Base-by-base conservation (phyloP, 202 grass and related monocot species). In the Brachypodium distachyon region DNA sequence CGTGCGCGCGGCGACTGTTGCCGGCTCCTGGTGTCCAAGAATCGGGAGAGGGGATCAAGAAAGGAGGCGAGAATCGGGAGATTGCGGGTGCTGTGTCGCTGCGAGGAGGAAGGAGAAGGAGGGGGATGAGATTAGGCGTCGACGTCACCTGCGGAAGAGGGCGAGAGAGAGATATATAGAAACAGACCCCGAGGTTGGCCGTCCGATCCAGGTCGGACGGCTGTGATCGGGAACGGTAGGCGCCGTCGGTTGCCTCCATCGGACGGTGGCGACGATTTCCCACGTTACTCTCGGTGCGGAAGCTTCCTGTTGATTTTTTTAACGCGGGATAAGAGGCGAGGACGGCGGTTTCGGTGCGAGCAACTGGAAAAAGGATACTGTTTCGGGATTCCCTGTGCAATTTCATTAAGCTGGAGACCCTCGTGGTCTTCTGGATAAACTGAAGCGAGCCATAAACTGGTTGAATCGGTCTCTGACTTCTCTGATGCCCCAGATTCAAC, bases 101-200 rank as follows among this genome's bases (percentile, higher is more conserved):
- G 37, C 13, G 29, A 10, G 38, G 38, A 47, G 9, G 61, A 49
- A 31, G 46, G 8, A 23, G 61, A 16, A 0, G 25, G 32, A 41
- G 7, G 54, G 42, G 65, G 42, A 48, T 47, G 46, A 27, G 78
- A 73, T 63, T 28, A 42, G 56, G 57, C 34, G 78, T 52, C 43
- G 54, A 73, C 79, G 68, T 81, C 68, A 64, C 57, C 53, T 22
- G 46, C 56, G 57, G 68, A 73, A 21, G 68, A 42, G 53, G 9
- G 39, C 10, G n/a, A 42, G 40, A 19, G 17, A 72, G 28, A 61
- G 25, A 34, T 29, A 44, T 70, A 59, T 70, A 59, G 14, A 47
- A 12, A 10, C n/a, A 41, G 31, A 49, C 5, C 19, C 13, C 19
- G 13, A 7, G 9, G 21, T 1, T n/a, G 77, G 2, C 26, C 50